phyloP scores from a whole-genome alignment of 2,329 filamentous ascomycete genomes.

The Alternaria panax region DNA sequence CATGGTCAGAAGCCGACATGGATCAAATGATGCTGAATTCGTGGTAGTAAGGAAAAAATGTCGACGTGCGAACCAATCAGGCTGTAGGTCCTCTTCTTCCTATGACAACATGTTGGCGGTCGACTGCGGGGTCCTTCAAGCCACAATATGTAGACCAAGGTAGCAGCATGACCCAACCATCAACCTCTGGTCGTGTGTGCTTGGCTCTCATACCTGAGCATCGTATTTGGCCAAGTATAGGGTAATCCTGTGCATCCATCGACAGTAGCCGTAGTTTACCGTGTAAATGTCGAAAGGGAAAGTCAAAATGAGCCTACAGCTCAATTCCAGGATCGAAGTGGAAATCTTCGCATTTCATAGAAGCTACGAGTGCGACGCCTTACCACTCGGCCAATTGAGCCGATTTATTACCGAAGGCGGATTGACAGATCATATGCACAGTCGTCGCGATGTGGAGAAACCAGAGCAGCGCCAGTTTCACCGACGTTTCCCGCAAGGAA shows the following conservation, averaged over 20 bases:
- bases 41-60: neutral
- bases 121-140: neutral
- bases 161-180: neutral
- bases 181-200: neutral
- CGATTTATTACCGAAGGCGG: neutral
- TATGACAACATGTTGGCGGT: neutral
- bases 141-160: neutral
- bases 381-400: constrained; percentile 33
- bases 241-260: neutral
- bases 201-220: neutral
- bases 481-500: neutral
- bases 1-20: neutral
- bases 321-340: constrained; percentile 30
- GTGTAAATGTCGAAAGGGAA: neutral
- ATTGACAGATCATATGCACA: neutral
- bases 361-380: constrained; percentile 34
- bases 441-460: neutral
- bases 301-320: constrained; percentile 2
- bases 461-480: neutral
- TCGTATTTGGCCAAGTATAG: neutral
- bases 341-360: constrained; percentile 29
- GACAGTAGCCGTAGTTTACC: neutral
- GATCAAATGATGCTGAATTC: too few species aligned
- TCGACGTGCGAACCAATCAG: fast-evolving
- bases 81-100: neutral